A percentile compares a stretch with the other conserved stretches of the same genome.
Evolutionary conservation across 2,329 filamentous ascomycete genomes (phyloP).

Genomic region (Pezicula carpinea): DNA sequence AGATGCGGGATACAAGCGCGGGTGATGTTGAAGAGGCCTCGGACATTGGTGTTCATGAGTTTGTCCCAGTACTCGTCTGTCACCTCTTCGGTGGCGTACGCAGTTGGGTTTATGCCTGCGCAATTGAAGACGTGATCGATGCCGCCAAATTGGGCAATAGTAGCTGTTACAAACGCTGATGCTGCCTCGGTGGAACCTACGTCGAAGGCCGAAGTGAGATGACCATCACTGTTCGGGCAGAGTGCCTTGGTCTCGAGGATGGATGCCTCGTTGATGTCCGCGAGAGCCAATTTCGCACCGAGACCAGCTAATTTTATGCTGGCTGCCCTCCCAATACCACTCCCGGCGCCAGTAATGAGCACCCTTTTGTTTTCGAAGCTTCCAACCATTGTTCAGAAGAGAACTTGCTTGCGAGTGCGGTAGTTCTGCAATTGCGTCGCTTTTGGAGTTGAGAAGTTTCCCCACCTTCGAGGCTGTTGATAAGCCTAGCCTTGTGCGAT

Average conservation of each 20-base stretch:
- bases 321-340: constrained; percentile 25
- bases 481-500: not conserved
- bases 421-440: not conserved
- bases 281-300: constrained; percentile 23
- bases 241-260: constrained; percentile 12
- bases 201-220: constrained; percentile 21
- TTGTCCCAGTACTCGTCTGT: constrained; percentile 43
- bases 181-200: constrained; percentile 22
- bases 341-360: constrained; percentile 25
- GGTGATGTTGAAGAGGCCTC: constrained; percentile 40
- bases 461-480: not conserved
- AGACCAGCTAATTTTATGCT: constrained; percentile 21
- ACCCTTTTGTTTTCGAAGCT: constrained; percentile 15
- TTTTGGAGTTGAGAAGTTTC: not conserved
- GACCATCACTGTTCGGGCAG: constrained; percentile 1
- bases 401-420: too few species aligned
- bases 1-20: constrained; percentile 36
- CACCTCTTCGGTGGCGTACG: constrained; percentile 33
- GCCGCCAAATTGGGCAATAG: constrained; percentile 18
- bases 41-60: constrained; percentile 40
- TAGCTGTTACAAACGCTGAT: constrained; percentile 19
- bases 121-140: constrained; percentile 38
- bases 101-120: constrained; percentile 43
- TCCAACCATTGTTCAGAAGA: not conserved
- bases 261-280: constrained; percentile 23